phyloP scores from a whole-genome alignment of 2,329 filamentous ascomycete species.

The Cladophialophora bantiana region DNA sequence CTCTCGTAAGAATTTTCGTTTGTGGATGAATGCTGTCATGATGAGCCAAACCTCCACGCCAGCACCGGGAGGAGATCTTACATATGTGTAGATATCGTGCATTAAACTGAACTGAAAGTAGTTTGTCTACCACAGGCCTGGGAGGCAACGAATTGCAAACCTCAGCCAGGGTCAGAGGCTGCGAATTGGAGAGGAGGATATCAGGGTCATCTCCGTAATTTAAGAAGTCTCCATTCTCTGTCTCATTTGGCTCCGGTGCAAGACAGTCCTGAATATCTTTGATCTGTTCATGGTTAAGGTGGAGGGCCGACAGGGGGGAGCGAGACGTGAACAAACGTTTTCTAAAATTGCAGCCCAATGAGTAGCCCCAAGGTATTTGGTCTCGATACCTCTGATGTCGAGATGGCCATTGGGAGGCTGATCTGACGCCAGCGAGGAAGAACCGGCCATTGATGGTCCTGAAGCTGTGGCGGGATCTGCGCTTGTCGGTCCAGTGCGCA shows the following conservation, averaged over 20 bases:
- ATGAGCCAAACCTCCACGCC: conserved; percentile 35
- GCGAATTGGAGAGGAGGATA: background rate
- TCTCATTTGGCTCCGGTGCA: conserved; percentile 7
- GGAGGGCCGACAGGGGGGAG: background rate
- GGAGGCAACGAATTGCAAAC: conserved; percentile 10
- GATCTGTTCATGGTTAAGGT: conserved; percentile 11
- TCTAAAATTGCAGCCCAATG: conserved; percentile 52
- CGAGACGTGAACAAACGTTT: conserved; percentile 37
- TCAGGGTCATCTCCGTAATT: background rate
- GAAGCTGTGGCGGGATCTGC: background rate
- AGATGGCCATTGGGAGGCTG: conserved; percentile 14
- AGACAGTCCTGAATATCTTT: conserved; percentile 27
- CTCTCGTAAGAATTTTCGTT: conserved; percentile 16
- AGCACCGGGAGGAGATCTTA: background rate
- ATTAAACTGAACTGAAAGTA: conserved; percentile 20
- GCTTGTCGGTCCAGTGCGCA: background rate
- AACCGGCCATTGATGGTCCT: background rate
- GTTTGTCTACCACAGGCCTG: conserved; percentile 16
- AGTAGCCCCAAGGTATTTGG: conserved; percentile 47
- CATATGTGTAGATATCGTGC: conserved; percentile 16
- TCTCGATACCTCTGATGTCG: conserved; percentile 15
- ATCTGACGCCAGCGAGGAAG: background rate
- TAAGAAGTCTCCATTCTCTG: background rate
- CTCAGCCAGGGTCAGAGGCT: conserved; percentile 13
- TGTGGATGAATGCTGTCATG: conserved; percentile 30